These are phyloP conservation scores for Neurospora sp. DNA, from an alignment of 495 filamentous ascomycete species.

Conservation along the genomic window DNA sequence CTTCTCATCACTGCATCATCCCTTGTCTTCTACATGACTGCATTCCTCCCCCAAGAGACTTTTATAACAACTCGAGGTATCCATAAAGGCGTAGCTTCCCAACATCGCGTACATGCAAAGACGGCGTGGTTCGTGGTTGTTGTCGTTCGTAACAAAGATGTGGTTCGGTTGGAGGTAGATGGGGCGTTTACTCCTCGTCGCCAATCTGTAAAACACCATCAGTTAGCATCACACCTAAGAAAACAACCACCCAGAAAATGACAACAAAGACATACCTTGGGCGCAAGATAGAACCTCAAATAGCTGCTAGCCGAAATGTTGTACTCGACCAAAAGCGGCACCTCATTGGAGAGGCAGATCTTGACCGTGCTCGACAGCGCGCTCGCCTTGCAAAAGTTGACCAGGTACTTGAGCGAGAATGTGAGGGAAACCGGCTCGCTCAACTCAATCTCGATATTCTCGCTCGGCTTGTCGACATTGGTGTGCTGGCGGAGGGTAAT, in stretches of 20 bases:
- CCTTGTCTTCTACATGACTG: not conserved
- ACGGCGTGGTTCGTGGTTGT: not conserved
- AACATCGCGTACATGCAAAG: not conserved
- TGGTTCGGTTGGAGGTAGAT: not conserved
- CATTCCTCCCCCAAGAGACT: not conserved
- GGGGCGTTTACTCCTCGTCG: slow-evolving; percentile 65
- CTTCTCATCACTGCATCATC: not conserved
- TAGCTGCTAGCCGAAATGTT: slow-evolving; percentile 63
- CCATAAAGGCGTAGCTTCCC: not conserved
- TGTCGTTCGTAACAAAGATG: not conserved
- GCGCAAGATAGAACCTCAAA: slow-evolving; percentile 92
- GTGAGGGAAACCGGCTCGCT: slow-evolving; percentile 89
- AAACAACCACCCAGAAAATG: not conserved
- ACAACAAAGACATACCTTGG: slow-evolving; percentile 57
- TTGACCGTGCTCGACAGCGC: slow-evolving; percentile 72
- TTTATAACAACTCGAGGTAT: not conserved
- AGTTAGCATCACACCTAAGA: slow-evolving; percentile 1
- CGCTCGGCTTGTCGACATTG: slow-evolving; percentile 81
- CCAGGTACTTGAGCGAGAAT: slow-evolving; percentile 98
- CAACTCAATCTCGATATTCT: slow-evolving; percentile 80
- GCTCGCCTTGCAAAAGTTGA: slow-evolving; percentile 99
- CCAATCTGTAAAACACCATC: slow-evolving; percentile 51
- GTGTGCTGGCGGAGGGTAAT: slow-evolving; percentile 84
- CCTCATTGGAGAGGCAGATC: slow-evolving; percentile 89
- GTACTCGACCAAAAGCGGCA: slow-evolving; percentile 93